A percentile compares a stretch with the other conserved stretches of the same genome.
Evolutionary conservation across 495 filamentous ascomycete species (phyloP).

Genomic region (Xylaria bambusicola): DNA sequence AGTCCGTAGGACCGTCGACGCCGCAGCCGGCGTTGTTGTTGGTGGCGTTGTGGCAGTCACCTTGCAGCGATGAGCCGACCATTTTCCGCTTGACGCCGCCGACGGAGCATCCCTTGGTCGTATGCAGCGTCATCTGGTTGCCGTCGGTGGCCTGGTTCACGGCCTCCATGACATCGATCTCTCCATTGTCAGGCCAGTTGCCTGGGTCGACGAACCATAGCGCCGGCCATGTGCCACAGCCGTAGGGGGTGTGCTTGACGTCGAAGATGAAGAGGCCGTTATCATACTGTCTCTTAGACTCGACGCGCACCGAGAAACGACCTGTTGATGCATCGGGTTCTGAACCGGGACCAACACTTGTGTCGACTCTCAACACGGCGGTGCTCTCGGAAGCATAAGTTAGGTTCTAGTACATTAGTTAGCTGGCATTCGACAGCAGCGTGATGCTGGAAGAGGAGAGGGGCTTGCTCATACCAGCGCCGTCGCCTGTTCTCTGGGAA

Average conservation of each 20-base stretch:
- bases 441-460: not conserved
- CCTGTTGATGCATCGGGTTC: conserved; percentile 43
- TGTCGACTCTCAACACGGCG: conserved; percentile 49
- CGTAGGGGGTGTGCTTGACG: conserved; percentile 58
- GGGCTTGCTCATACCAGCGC: conserved; percentile 26
- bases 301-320: conserved; percentile 57
- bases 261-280: conserved; percentile 62
- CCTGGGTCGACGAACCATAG: conserved; percentile 55
- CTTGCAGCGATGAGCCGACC: conserved; percentile 47
- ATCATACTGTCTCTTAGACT: conserved; percentile 54
- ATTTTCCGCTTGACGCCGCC: conserved; percentile 44
- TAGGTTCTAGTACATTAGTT: conserved; percentile 56
- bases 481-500: conserved; percentile 28
- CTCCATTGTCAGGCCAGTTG: conserved; percentile 69
- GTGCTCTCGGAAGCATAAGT: conserved; percentile 52
- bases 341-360: conserved; percentile 35
- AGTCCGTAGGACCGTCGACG: conserved; percentile 38
- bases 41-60: conserved; percentile 57
- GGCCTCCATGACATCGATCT: conserved; percentile 76
- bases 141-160: conserved; percentile 54
- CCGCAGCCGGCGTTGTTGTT: conserved; percentile 58
- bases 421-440: conserved; percentile 25
- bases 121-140: conserved; percentile 70
- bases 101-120: conserved; percentile 60
- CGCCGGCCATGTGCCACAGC: conserved; percentile 63